phyloP scores from a whole-genome alignment of 1,284 basidiomycete species.

The Caloboletus inedulis region DNA sequence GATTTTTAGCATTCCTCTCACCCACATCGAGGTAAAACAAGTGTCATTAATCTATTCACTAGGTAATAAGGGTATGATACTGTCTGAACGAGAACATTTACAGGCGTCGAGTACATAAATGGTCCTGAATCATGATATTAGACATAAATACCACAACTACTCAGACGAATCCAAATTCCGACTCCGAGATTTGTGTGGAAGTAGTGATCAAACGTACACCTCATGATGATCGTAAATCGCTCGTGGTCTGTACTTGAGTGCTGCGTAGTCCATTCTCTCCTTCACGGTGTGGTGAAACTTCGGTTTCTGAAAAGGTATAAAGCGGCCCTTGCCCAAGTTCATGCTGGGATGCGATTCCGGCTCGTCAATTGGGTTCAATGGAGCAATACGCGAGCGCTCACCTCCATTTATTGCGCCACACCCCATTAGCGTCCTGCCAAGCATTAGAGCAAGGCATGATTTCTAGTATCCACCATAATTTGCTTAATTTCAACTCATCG shows the following conservation, averaged over 20 bases:
- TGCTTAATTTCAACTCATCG: slow-evolving; percentile 20
- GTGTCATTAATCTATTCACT: neutral
- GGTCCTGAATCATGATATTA: neutral
- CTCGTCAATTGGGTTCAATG: slow-evolving; percentile 1
- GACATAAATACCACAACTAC: neutral
- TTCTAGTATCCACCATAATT: slow-evolving; percentile 32
- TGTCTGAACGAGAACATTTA: neutral
- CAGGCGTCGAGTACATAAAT: neutral
- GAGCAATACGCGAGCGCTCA: slow-evolving; percentile 7
- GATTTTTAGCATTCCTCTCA: neutral
- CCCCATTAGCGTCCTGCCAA: slow-evolving; percentile 31
- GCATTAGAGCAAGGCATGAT: slow-evolving; percentile 22
- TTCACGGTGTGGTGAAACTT: slow-evolving; percentile 34
- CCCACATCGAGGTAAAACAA: neutral
- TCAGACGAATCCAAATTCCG: neutral
- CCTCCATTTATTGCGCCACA: slow-evolving; percentile 30
- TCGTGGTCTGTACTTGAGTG: slow-evolving; percentile 27
- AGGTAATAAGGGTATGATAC: neutral
- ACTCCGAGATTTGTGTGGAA: neutral
- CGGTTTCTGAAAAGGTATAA: slow-evolving; percentile 25
- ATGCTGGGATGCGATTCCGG: slow-evolving; percentile 15
- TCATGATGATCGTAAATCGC: slow-evolving; percentile 22
- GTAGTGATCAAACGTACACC: slow-evolving; percentile 26
- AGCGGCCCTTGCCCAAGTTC: slow-evolving; percentile 31
- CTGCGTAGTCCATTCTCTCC: slow-evolving; percentile 24